A percentile compares a stretch with the other conserved stretches of the same genome.
Evolutionary conservation across 108 stramenopile genomes (phyloP).

Genomic region (Licmophora abbreviata): DNA sequence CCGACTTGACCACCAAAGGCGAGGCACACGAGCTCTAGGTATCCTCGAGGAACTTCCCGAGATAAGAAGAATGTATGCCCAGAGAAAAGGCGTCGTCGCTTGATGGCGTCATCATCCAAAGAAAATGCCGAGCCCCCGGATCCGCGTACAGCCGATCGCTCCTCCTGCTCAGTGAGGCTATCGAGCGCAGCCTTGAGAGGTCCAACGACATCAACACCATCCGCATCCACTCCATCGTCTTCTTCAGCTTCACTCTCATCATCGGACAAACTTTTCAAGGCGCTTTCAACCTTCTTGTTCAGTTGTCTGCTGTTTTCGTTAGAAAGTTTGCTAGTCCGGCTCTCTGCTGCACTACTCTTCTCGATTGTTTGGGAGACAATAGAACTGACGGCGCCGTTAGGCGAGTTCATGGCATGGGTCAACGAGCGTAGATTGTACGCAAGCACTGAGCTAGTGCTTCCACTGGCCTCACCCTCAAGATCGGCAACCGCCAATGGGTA

Average conservation of each 20-base stretch:
- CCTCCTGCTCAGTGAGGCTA: slow-evolving; percentile 47
- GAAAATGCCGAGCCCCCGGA: slow-evolving; percentile 11
- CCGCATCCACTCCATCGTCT: slow-evolving; percentile 56
- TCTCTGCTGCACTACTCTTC: slow-evolving; percentile 11
- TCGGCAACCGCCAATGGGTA: slow-evolving; percentile 71
- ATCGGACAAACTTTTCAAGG: slow-evolving; percentile 49
- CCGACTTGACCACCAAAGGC: slow-evolving; percentile 90
- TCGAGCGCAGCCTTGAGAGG: slow-evolving; percentile 78
- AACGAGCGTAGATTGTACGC: slow-evolving; percentile 57
- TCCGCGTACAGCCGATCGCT: slow-evolving; percentile 21
- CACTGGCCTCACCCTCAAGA: slow-evolving; percentile 41
- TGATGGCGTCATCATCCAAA: slow-evolving; percentile 61
- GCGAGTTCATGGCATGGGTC: slow-evolving; percentile 45
- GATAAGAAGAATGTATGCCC: slow-evolving; percentile 88
- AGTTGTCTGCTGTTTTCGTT: slow-evolving; percentile 50
- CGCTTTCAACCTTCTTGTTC: slow-evolving; percentile 56
- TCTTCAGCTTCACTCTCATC: slow-evolving; percentile 46
- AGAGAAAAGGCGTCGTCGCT: slow-evolving; percentile 62
- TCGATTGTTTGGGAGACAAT: slow-evolving; percentile 54
- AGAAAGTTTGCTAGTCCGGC: slow-evolving; percentile 12
- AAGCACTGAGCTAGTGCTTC: slow-evolving; percentile 56
- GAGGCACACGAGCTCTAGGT: slow-evolving; percentile 86
- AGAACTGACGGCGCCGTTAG: slow-evolving; percentile 49
- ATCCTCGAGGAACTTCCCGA: slow-evolving; percentile 89
- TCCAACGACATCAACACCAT: slow-evolving; percentile 61